Base-by-base conservation (phyloP, 352 stramenopile genomes). In the Phytophthora rubi region DNA sequence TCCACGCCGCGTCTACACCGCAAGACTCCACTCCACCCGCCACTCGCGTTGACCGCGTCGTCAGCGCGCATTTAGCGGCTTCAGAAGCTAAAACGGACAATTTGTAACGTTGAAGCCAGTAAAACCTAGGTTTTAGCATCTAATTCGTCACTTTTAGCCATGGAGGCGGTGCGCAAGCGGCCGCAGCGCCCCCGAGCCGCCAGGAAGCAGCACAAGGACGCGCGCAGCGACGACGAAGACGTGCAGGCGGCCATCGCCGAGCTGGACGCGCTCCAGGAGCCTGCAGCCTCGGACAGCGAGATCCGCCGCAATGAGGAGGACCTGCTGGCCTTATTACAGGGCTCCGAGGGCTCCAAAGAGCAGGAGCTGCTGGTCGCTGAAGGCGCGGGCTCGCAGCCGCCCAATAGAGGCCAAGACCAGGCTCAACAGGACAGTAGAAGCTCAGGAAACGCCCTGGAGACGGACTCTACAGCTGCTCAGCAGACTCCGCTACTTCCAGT, bases 251-350 rank as follows among this genome's bases (percentile, higher is more conserved):
- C 52, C 6, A 73, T 59, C 12, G 54, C 62, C 2, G 69, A 75
- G 35, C 45, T 70, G 12, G 64, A 75, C 47, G 45, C 58, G 0
- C 42, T 65, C 8, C 52, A 69, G 48, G 59, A 75, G 15, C 66
- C 23, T 13, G 7, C 30, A 26, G 49, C 59, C 16, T 68, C 58
- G 2, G 77, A 85, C 16, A 52, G 33, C n/a, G 82, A 91, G 59
- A 88, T 92, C 64, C 66, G 51, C 26, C 76, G 82, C 49, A 83
- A 90, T 48, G 84, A 92, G 58, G 80, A 91, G 15, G 78, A 89
- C 12, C 66, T 92, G 7, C 59, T 88, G 53, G 70, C 73, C 28
- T 62, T 93, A 15, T 63, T 90, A 21, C 37, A 45, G 37, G 37
- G 37, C 37, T 9, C 13, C n/a, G 37, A 18, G 5, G 13, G 37